Evolutionary conservation across 1,284 basidiomycete genomes (phyloP).

Genomic region (Pseudozyma hubeiensis): DNA sequence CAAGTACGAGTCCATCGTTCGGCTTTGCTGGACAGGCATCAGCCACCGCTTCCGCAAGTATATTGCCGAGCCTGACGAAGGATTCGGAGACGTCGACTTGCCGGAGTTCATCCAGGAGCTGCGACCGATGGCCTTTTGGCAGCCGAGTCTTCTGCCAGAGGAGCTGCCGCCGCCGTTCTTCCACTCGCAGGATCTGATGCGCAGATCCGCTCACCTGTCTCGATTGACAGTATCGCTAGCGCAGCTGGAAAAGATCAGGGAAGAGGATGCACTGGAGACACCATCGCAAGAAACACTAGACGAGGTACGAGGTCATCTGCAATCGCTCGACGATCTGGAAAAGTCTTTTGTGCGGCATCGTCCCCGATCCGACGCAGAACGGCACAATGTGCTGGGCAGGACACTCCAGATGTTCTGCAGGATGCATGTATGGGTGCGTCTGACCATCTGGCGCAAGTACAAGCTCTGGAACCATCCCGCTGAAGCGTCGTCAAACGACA

Average conservation of each 20-base stretch:
- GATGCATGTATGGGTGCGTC: constrained; percentile 50
- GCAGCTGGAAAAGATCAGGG: constrained; percentile 25
- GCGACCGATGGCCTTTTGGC: constrained; percentile 52
- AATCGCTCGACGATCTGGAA: constrained; percentile 34
- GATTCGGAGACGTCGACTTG: constrained; percentile 24
- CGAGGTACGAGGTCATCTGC: constrained; percentile 17
- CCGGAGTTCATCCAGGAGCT: constrained; percentile 39
- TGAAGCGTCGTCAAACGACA: background rate
- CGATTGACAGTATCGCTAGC: constrained; percentile 27
- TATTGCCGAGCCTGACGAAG: constrained; percentile 47
- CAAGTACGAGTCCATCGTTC: constrained; percentile 53
- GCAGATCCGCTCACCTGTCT: constrained; percentile 35
- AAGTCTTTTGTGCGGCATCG: constrained; percentile 39
- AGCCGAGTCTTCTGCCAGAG: constrained; percentile 39
- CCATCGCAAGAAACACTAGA: constrained; percentile 21
- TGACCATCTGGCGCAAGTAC: constrained; percentile 50
- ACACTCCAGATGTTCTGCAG: constrained; percentile 53
- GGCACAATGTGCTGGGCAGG: constrained; percentile 33
- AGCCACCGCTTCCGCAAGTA: constrained; percentile 47
- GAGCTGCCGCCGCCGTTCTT: constrained; percentile 45
- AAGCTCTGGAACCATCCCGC: constrained; percentile 23
- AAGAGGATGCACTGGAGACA: constrained; percentile 2
- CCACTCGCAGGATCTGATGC: constrained; percentile 52
- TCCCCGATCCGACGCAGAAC: constrained; percentile 30
- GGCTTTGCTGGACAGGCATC: constrained; percentile 45